phyloP scores from a whole-genome alignment of 1,284 basidiomycete species.

The Macrocystidia cucumis region DNA sequence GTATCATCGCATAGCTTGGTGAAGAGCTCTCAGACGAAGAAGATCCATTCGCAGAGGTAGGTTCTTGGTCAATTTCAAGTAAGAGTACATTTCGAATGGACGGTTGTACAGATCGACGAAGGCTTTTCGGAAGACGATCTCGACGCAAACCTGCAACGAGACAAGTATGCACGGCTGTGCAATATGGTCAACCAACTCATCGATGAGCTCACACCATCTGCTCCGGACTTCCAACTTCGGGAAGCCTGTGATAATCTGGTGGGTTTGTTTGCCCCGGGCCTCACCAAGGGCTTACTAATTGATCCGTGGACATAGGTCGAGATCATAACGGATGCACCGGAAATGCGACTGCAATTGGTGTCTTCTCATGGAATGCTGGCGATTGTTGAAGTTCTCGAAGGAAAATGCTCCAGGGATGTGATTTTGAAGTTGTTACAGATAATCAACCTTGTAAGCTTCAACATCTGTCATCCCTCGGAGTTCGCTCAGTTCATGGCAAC shows the following conservation, averaged over 20 bases:
- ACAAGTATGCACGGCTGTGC: constrained; percentile 84
- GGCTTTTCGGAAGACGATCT: constrained; percentile 84
- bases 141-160: constrained; percentile 83
- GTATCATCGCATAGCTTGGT: constrained; percentile 45
- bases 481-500: constrained; percentile 5
- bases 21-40: constrained; percentile 82
- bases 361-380: constrained; percentile 92
- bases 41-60: constrained; percentile 90
- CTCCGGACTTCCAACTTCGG: constrained; percentile 72
- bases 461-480: constrained; percentile 2
- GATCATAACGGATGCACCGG: constrained; percentile 78
- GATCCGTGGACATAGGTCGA: constrained; percentile 49
- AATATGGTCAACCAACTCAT: constrained; percentile 79
- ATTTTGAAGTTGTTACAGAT: constrained; percentile 81
- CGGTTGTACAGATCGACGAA: constrained; percentile 84
- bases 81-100: constrained; percentile 3
- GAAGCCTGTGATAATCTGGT: constrained; percentile 88
- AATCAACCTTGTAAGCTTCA: constrained; percentile 70
- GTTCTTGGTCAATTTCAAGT: constrained; percentile 9
- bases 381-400: constrained; percentile 88
- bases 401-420: constrained; percentile 76
- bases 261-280: constrained; percentile 15
- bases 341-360: constrained; percentile 86
- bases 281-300: neutral
- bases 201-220: constrained; percentile 76